Evolutionary conservation across 2,329 filamentous ascomycete species (phyloP), one percentile per base, ranked within the genome.

Genomic region (Aspergillus udagawae): DNA sequence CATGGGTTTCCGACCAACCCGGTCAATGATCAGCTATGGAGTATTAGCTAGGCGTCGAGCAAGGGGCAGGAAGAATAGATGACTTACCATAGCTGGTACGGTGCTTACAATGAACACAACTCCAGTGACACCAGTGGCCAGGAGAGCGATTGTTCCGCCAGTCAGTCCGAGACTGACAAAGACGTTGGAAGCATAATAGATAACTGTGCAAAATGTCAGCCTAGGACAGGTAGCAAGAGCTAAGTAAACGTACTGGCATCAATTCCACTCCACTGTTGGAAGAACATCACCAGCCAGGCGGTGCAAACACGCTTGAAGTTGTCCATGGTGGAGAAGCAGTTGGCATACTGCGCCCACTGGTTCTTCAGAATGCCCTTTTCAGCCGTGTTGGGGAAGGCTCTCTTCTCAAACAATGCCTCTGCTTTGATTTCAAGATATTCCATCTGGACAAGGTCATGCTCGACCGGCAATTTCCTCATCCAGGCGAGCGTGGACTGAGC

Each of bases 301-400:
- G 72, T 77, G 6, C 71, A 59, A 3, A 80, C 76, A 41, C 78
- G 73, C 69, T 79, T 79, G 58, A 83, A 73, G 65, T 82, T 82
- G 58, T 82, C 80, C 74, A 68, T 74, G 8, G 75, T 77, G 27
- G 77, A 70, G 57, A 82, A 67, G 45, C 78, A 76, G 54, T 80
- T 77, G 55, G 70, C 72, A 59, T 83, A 83, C 58, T 82, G 80
- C 0, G 80, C 80, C 50, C 82, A 69, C 64, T 83, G 75, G 23
- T 77, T 65, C 62, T 66, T 65, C 64, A 75, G 77, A 0, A 79
- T 68, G 57, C 74, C 82, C 38, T 74, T 71, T 55, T 74, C 70
- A 55, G 81, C 81, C 35, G 73, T 74, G 54, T 75, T 71, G 55
- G 74, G 72, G 60, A 79, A 80, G 10, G 69, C 72, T 6, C 72